These are phyloP conservation scores for Exophiala oligosperma DNA, from an alignment of 2,329 filamentous ascomycete genomes.

Conservation along the genomic window DNA sequence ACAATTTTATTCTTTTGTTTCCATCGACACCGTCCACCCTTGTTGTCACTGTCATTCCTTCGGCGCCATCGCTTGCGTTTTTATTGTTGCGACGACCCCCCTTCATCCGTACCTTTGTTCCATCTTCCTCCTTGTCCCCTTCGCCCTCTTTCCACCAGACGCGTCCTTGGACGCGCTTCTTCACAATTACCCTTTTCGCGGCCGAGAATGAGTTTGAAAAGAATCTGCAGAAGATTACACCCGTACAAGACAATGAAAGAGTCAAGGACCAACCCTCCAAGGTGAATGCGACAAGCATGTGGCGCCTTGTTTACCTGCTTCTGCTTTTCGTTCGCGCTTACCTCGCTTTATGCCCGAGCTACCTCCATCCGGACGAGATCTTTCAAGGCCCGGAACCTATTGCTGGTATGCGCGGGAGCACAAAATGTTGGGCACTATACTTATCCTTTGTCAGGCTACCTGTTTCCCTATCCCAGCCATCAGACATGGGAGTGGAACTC, in stretches of 20 bases:
- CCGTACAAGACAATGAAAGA: slow-evolving; percentile 20
- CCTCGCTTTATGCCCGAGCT: slow-evolving; percentile 92
- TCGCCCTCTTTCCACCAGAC: not conserved
- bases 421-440: not conserved
- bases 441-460: slow-evolving; percentile 64
- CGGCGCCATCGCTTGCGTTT: not conserved
- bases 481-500: slow-evolving; percentile 96
- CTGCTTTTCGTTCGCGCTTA: slow-evolving; percentile 85
- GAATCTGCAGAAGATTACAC: slow-evolving; percentile 3
- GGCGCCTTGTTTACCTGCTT: slow-evolving; percentile 84
- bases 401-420: slow-evolving; percentile 65
- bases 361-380: slow-evolving; percentile 97
- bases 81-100: not conserved
- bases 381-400: slow-evolving; percentile 98
- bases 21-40: not conserved
- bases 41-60: not conserved
- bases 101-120: not conserved
- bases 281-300: slow-evolving; percentile 60
- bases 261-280: slow-evolving; percentile 12
- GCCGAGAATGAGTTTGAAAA: slow-evolving; percentile 23
- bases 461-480: slow-evolving; percentile 87
- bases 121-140: not conserved
- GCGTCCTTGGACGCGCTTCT: slow-evolving; percentile 19
- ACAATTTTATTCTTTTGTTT: not conserved
- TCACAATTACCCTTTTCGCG: slow-evolving; percentile 5